Conservation (phyloP, 805 yeast species). For the Hanseniaspora singularis region DNA sequence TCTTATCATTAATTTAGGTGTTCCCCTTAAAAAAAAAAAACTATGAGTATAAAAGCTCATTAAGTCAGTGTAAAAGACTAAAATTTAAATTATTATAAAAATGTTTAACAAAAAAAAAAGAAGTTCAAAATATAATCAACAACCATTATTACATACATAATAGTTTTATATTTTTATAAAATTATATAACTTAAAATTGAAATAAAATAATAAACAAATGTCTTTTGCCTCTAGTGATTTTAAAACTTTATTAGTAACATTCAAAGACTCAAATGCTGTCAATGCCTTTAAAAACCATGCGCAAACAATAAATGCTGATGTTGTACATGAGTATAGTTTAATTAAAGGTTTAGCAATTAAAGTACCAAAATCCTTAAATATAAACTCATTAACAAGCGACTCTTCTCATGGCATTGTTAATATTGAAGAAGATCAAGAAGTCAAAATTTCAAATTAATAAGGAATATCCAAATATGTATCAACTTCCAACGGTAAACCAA, state of each 20-base stretch:
- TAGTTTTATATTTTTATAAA: no score
- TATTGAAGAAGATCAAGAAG: slow-evolving; percentile 60
- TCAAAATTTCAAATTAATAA: slow-evolving; percentile 30
- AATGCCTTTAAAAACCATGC: slow-evolving; percentile 39
- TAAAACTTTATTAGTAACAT: slow-evolving; percentile 30
- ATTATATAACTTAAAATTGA: neutral
- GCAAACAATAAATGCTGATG: slow-evolving; percentile 44
- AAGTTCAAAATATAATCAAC: no score
- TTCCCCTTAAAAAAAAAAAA: no score
- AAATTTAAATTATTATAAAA: no score
- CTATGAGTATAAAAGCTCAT: no score
- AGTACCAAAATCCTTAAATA: slow-evolving; percentile 41
- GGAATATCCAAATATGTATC: neutral
- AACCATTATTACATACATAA: no score
- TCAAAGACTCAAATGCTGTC: slow-evolving; percentile 35
- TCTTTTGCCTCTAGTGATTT: slow-evolving; percentile 12
- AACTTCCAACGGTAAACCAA: slow-evolving; percentile 6
- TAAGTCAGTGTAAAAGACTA: no score
- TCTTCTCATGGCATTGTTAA: slow-evolving; percentile 38
- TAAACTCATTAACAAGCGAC: slow-evolving; percentile 35
- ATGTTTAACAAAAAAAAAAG: no score
- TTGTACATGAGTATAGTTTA: slow-evolving; percentile 48
- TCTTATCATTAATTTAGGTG: no score
- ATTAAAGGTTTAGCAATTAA: slow-evolving; percentile 56
- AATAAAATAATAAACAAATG: neutral